phyloP scores from a whole-genome alignment of 169 alveolate species.

The Plasmodium cynomolgi region DNA sequence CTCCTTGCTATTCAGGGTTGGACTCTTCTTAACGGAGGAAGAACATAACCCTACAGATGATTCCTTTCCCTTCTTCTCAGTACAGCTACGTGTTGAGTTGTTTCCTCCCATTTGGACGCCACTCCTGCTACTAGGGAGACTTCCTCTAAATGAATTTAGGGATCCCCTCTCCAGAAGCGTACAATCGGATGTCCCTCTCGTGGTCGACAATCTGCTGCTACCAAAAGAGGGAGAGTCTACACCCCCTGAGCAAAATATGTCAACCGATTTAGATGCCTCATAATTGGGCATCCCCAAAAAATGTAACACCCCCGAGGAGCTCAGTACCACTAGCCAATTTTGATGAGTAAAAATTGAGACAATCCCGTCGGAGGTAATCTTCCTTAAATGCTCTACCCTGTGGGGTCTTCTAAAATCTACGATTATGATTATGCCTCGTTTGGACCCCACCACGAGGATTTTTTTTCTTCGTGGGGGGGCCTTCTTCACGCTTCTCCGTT shows the following conservation, averaged over 20 bases:
- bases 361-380: slow-evolving; percentile 12
- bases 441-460: slow-evolving; percentile 29
- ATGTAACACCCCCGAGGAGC: slow-evolving; percentile 17
- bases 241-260: not conserved
- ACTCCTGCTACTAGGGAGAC: not conserved
- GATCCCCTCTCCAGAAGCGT: not conserved
- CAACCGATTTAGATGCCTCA: not conserved
- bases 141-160: not conserved
- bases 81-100: not conserved
- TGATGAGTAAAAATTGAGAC: slow-evolving; percentile 54
- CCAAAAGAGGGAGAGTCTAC: not conserved
- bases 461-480: not conserved
- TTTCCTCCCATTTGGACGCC: not conserved
- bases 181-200: not conserved
- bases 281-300: slow-evolving; percentile 35
- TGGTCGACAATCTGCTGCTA: not conserved
- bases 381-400: slow-evolving; percentile 32
- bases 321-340: slow-evolving; percentile 19
- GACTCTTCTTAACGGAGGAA: not conserved
- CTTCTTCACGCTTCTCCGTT: not conserved
- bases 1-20: not conserved
- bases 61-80: not conserved
- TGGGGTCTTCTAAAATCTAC: slow-evolving; percentile 41
- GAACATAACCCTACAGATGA: not conserved
- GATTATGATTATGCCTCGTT: slow-evolving; percentile 26